These are phyloP conservation scores for Berberis vulgaris DNA, from an alignment of 164 flowering plant genomes.

Conservation along the genomic window DNA sequence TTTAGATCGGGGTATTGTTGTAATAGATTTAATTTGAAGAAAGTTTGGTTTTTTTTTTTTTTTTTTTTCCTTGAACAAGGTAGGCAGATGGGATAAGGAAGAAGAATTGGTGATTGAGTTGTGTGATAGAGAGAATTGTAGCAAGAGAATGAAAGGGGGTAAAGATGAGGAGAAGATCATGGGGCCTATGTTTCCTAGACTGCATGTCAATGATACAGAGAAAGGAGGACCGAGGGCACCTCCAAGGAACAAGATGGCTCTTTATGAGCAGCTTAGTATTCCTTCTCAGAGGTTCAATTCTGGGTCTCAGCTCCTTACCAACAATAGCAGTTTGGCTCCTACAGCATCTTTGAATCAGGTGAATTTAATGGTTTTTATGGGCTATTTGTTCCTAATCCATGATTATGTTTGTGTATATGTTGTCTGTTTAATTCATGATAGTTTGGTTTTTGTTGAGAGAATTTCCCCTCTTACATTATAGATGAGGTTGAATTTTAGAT, in stretches of 20 bases:
- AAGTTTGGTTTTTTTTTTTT: too few relatives aligned
- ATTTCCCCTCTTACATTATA: too few relatives aligned
- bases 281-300: conserved; percentile 58
- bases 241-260: conserved; percentile 96
- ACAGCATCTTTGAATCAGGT: conserved; percentile 47
- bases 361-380: not conserved
- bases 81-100: not conserved
- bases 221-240: conserved; percentile 87
- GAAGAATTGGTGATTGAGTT: conserved; percentile 3
- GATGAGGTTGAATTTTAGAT: too few relatives aligned
- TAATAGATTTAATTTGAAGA: not conserved
- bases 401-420: not conserved
- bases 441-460: too few relatives aligned
- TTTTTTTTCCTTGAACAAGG: too few relatives aligned
- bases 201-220: conserved; percentile 79
- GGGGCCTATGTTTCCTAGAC: conserved; percentile 76
- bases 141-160: conserved; percentile 34
- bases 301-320: conserved; percentile 23
- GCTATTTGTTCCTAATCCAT: not conserved
- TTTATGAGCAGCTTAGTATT: conserved; percentile 69
- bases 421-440: not conserved
- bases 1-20: not conserved
- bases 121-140: conserved; percentile 1
- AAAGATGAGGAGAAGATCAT: conserved; percentile 38
- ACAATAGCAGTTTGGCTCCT: conserved; percentile 22